Base-by-base conservation (phyloP, 371 early-diverging fungal genomes). In the Amoeboaphelidium protococcarum region DNA sequence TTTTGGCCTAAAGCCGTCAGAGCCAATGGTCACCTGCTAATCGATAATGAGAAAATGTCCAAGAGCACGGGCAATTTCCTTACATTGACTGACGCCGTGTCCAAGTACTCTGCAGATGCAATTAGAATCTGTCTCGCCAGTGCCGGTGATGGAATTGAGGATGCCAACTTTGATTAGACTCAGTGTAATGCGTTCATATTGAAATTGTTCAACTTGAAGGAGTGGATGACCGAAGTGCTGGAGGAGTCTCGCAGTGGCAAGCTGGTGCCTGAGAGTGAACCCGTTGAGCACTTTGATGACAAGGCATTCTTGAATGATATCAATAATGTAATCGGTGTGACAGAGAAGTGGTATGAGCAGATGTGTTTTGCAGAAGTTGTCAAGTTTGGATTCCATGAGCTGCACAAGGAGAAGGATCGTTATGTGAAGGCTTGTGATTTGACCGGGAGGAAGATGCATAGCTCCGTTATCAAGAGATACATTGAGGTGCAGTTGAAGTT, bases 61-160 rank as follows among this genome's bases (percentile, higher is more conserved):
- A 99, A 99, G 71, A 85, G 85, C 41, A 91, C 91, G n/a, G 99
- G 99, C 44, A 99, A 98, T 74, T 97, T 91, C 58, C 62, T 98
- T 68, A 91, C 89, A 41, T 71, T 94, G 48, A 63, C 68, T 23
- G 82, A 96, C 47, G 76, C 84, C 22, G 61, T 91, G 25, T 67
- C 67, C 25, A 81, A 76, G 57, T 99, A 80, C 57, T 94, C 98
- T 52, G 95, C 95, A 40, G 94, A 94, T 62, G 96, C 98, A 16
- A 89, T 94, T 6, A 80, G 98, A 49, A 72, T 97, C 63, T 81
- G 89, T 12, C 69, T 99, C 41, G 95, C 94, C 27, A 78, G 82
- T 59, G 82, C 87, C 49, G 51, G 47, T 47, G 96, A 99, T 61
- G 64, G 74, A 47, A 74, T 87, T 45, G 98, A 98, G 59, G 99